Evolutionary conservation across 306 rosid species (phyloP).

Genomic region (Parietaria judaica): DNA sequence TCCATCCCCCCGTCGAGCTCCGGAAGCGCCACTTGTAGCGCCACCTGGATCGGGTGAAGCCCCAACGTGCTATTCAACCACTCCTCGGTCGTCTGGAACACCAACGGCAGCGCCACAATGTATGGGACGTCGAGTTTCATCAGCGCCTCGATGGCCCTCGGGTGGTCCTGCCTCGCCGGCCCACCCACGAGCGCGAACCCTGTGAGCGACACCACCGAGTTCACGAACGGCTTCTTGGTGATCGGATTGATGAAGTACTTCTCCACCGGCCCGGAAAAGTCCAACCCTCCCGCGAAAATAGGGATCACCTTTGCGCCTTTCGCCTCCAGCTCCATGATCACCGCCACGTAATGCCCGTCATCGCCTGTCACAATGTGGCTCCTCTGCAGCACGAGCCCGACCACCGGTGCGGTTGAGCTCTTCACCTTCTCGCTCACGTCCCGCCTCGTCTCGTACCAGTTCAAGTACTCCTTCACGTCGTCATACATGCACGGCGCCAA

Average conservation of each 20-base stretch:
- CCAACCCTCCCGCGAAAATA: conserved; percentile 87
- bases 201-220: conserved; percentile 77
- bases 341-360: conserved; percentile 95
- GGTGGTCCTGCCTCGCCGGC: conserved; percentile 99
- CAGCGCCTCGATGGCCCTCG: conserved; percentile 83
- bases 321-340: conserved; percentile 93
- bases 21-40: conserved; percentile 95
- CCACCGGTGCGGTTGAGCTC: conserved; percentile 46
- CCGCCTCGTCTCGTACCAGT: conserved; percentile 91
- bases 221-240: conserved; percentile 66
- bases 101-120: conserved; percentile 91
- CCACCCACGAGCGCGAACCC: conserved; percentile 99
- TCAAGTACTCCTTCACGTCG: conserved; percentile 95
- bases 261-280: conserved; percentile 96
- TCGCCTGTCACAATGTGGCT: conserved; percentile 99
- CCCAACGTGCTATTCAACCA: conserved; percentile 96
- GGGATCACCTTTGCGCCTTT: conserved; percentile 95
- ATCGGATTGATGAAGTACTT: conserved; percentile 69
- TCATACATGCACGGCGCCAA: conserved; percentile 96
- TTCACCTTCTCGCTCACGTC: conserved; percentile 81
- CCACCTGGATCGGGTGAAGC: conserved; percentile 96
- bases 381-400: conserved; percentile 84
- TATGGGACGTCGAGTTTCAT: conserved; percentile 87
- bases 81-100: conserved; percentile 96
- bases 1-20: conserved; percentile 99